Percentiles rank a stretch among this genome's conserved stretches.
Evolutionary conservation across 169 alveolate genomes (phyloP).

Genomic region (Eimeria zaria): DNA sequence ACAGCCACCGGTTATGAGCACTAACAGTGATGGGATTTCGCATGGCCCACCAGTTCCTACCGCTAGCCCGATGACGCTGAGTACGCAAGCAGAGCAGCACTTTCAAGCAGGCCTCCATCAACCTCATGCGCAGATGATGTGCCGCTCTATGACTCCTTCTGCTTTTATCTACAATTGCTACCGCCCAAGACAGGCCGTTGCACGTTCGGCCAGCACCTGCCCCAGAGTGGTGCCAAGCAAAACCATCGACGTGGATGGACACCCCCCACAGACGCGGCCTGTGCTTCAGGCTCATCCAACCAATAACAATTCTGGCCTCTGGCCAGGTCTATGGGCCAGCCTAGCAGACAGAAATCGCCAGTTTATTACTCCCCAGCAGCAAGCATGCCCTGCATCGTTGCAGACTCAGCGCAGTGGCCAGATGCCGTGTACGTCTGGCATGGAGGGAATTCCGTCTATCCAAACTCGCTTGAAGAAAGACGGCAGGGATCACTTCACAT

Average conservation of each 20-base stretch:
- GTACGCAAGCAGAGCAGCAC: not conserved
- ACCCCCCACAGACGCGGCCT: not conserved
- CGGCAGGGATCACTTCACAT: not conserved
- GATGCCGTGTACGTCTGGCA: not conserved
- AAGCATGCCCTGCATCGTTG: not conserved
- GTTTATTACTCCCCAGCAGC: conserved; percentile 16
- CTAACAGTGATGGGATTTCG: not conserved
- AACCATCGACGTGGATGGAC: conserved; percentile 17
- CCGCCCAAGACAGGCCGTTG: conserved; percentile 17
- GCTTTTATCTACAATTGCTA: conserved; percentile 6
- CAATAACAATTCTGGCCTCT: not conserved
- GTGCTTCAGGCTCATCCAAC: not conserved
- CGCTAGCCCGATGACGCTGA: not conserved
- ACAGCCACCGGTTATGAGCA: not conserved
- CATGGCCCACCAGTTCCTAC: conserved; percentile 13
- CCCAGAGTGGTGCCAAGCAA: conserved; percentile 1
- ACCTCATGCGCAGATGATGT: conserved; percentile 17
- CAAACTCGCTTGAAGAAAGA: not conserved
- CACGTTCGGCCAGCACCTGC: conserved; percentile 41
- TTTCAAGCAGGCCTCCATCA: not conserved
- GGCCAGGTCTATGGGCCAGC: conserved; percentile 45
- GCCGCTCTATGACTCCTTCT: conserved; percentile 68
- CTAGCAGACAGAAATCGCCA: conserved; percentile 23
- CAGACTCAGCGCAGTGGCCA: conserved; percentile 12
- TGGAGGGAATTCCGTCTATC: not conserved